A percentile compares a stretch with the other conserved stretches of the same genome.
Evolutionary conservation across 768 basidiomycete genomes (phyloP).

Genomic region (Kwoniella newhampshirensis): DNA sequence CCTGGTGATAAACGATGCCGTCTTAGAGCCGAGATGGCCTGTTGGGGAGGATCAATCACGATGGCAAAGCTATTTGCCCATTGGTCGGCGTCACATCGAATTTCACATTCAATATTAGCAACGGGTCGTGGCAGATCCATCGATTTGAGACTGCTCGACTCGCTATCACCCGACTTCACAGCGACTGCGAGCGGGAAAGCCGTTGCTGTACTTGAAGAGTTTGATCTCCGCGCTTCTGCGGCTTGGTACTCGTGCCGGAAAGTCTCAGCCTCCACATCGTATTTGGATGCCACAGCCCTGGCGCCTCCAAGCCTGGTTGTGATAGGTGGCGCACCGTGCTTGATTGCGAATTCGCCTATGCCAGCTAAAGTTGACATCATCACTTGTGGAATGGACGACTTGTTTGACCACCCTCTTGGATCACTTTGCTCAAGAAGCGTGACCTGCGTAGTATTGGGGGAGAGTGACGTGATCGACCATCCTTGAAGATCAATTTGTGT

Average conservation of each 20-base stretch:
- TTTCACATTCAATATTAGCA: constrained; percentile 75
- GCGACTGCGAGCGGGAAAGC: constrained; percentile 46
- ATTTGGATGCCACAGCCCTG: constrained; percentile 69
- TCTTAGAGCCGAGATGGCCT: constrained; percentile 73
- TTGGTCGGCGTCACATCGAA: constrained; percentile 86
- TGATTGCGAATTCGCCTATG: constrained; percentile 92
- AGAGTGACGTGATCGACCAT: constrained; percentile 93
- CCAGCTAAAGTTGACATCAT: constrained; percentile 88
- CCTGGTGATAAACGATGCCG: constrained; percentile 80
- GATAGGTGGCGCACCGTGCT: constrained; percentile 90
- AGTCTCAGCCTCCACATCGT: constrained; percentile 79
- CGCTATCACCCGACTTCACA: constrained; percentile 35
- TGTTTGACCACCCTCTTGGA: constrained; percentile 95
- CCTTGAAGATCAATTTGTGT: constrained; percentile 98
- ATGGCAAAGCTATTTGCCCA: constrained; percentile 60
- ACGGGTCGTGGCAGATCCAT: constrained; percentile 35
- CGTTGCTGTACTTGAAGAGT: constrained; percentile 44
- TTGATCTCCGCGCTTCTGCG: constrained; percentile 52
- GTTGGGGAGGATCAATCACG: constrained; percentile 88
- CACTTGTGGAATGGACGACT: constrained; percentile 86
- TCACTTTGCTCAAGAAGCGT: constrained; percentile 95
- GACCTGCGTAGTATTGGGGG: constrained; percentile 89
- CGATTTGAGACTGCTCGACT: constrained; percentile 29
- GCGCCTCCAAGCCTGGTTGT: constrained; percentile 77
- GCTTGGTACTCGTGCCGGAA: constrained; percentile 78